These are phyloP conservation scores for Testicularia cyperi DNA, from an alignment of 1,284 basidiomycete species.

Conservation along the genomic window DNA sequence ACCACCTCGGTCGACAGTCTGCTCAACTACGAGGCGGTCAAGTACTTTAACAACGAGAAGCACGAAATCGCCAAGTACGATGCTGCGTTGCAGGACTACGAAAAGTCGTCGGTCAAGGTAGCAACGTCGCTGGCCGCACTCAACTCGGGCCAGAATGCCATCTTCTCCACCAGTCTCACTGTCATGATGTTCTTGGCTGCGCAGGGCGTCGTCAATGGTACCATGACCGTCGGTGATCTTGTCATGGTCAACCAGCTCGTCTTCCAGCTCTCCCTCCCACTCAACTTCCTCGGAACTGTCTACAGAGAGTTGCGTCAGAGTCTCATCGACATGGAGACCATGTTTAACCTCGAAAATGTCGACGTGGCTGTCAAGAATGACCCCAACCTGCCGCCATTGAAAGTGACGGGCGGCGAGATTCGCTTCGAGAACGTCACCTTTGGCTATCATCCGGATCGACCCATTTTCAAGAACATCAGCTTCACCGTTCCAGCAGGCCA, in stretches of 20 bases:
- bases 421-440: conserved; percentile 89
- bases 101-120: conserved; percentile 89
- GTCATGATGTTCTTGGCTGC: conserved; percentile 95
- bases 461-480: conserved; percentile 75
- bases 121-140: conserved; percentile 88
- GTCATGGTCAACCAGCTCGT: conserved; percentile 99
- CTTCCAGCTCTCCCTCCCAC: conserved; percentile 90
- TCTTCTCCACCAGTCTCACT: conserved; percentile 89
- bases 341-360: conserved; percentile 86
- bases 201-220: conserved; percentile 87
- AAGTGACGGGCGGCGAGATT: conserved; percentile 78
- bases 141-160: conserved; percentile 94
- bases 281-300: conserved; percentile 95
- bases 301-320: conserved; percentile 95
- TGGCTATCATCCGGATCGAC: conserved; percentile 83
- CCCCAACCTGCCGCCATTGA: conserved; percentile 70
- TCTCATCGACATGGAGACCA: conserved; percentile 91
- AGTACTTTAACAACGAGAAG: conserved; percentile 97
- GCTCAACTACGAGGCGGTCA: conserved; percentile 98
- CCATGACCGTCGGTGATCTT: conserved; percentile 95
- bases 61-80: conserved; percentile 91
- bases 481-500: conserved; percentile 92
- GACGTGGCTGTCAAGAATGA: conserved; percentile 77
- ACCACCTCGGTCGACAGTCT: conserved; percentile 90
- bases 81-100: conserved; percentile 80